A percentile compares a stretch with the other conserved stretches of the same genome.
phyloP scores from a whole-genome alignment of 2,329 filamentous ascomycete species.

The Pseudophaeomoniella oleicola region DNA sequence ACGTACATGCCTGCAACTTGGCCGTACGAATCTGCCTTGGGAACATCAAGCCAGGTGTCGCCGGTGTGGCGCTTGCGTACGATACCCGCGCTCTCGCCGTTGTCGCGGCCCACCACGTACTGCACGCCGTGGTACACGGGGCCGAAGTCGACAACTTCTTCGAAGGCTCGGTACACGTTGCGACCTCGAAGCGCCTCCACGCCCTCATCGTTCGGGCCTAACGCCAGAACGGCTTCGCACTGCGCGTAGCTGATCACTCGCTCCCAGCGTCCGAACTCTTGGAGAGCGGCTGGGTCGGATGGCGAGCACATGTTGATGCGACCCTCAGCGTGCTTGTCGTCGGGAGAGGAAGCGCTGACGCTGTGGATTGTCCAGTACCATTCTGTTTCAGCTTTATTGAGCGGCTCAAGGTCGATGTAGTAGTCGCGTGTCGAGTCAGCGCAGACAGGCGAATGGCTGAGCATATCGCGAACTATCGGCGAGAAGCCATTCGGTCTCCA shows the following conservation, averaged over 20 bases:
- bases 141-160: slow-evolving; percentile 9
- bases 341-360: not conserved
- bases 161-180: slow-evolving; percentile 11
- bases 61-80: not conserved
- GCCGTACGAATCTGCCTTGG: slow-evolving; percentile 15
- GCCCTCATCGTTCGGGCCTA: not conserved
- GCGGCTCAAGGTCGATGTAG: slow-evolving; percentile 15
- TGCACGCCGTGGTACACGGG: slow-evolving; percentile 5
- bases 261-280: slow-evolving; percentile 1
- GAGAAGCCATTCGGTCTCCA: slow-evolving; percentile 1
- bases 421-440: slow-evolving; percentile 14
- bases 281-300: not conserved
- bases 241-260: not conserved
- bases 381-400: not conserved
- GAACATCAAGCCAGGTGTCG: slow-evolving; percentile 15
- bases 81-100: slow-evolving; percentile 1
- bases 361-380: slow-evolving; percentile 1
- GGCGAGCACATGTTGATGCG: not conserved
- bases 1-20: slow-evolving; percentile 19
- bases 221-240: slow-evolving; percentile 7
- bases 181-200: slow-evolving; percentile 5
- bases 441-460: slow-evolving; percentile 19
- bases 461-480: slow-evolving; percentile 14
- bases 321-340: slow-evolving; percentile 1
- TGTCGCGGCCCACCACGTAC: slow-evolving; percentile 1